phyloP scores from a whole-genome alignment of 768 basidiomycete species.

The Xanthoconium stramineum region DNA sequence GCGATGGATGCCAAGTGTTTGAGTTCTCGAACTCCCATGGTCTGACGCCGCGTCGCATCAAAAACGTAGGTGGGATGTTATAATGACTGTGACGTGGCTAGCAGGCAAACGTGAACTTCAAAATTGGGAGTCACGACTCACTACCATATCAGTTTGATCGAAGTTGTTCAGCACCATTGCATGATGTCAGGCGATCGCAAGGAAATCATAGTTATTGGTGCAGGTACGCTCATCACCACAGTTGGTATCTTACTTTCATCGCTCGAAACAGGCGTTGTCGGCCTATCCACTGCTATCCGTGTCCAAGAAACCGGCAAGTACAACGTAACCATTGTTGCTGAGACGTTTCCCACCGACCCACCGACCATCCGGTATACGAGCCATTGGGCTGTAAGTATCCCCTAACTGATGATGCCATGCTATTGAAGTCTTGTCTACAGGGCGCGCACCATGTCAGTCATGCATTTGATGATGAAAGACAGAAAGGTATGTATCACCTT shows the following conservation, averaged over 20 bases:
- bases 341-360: slow-evolving; percentile 67
- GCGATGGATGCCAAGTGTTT: too few relatives aligned
- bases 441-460: slow-evolving; percentile 78
- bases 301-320: slow-evolving; percentile 63
- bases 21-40: too few relatives aligned
- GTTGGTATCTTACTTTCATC: neutral
- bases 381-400: slow-evolving; percentile 68
- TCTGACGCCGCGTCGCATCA: too few relatives aligned
- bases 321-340: slow-evolving; percentile 66
- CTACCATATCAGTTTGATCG: too few relatives aligned
- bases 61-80: too few relatives aligned
- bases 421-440: slow-evolving; percentile 34
- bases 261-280: slow-evolving; percentile 59
- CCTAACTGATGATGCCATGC: neutral
- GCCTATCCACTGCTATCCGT: slow-evolving; percentile 70
- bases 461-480: slow-evolving; percentile 46
- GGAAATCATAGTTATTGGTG: slow-evolving; percentile 39
- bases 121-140: too few relatives aligned
- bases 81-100: too few relatives aligned
- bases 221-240: slow-evolving; percentile 27
- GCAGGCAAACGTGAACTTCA: too few relatives aligned
- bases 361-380: slow-evolving; percentile 76
- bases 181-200: slow-evolving; percentile 20
- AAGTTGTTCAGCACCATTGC: too few relatives aligned
- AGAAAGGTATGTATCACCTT: slow-evolving; percentile 44